These are phyloP conservation scores for Venturia pyrina DNA, from an alignment of 2,329 filamentous ascomycete genomes.

Conservation along the genomic window DNA sequence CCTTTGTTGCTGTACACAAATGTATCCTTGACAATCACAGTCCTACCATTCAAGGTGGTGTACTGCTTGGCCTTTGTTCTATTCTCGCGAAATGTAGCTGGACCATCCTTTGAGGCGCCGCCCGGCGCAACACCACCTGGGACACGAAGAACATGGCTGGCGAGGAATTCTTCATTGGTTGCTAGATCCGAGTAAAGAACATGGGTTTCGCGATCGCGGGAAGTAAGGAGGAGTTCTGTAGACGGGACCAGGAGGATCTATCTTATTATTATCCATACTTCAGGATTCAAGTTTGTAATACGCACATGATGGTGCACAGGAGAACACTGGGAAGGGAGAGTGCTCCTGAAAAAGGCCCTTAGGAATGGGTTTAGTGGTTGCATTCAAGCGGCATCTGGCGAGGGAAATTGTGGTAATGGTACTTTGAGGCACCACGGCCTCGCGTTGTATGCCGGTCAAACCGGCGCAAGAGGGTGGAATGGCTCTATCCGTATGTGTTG, in stretches of 20 bases:
- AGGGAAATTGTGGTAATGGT: neutral
- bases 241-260: slow-evolving; percentile 81
- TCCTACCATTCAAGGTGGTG: slow-evolving; percentile 83
- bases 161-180: slow-evolving; percentile 86
- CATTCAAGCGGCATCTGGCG: slow-evolving; percentile 55
- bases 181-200: slow-evolving; percentile 69
- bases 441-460: slow-evolving; percentile 3
- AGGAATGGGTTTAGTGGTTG: slow-evolving; percentile 98
- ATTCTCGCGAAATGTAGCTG: slow-evolving; percentile 60
- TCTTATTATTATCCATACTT: neutral
- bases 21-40: slow-evolving; percentile 87
- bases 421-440: slow-evolving; percentile 8
- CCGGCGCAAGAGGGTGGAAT: neutral
- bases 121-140: slow-evolving; percentile 44
- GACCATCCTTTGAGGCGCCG: slow-evolving; percentile 40
- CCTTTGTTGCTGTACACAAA: slow-evolving; percentile 95
- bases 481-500: neutral
- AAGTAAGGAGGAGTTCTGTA: slow-evolving; percentile 81
- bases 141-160: slow-evolving; percentile 90
- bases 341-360: slow-evolving; percentile 96
- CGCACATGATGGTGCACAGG: slow-evolving; percentile 77
- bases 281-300: neutral
- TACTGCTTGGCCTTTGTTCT: slow-evolving; percentile 92
- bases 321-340: slow-evolving; percentile 80
- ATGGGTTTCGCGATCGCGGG: slow-evolving; percentile 78